phyloP scores from a whole-genome alignment of 805 yeast species.

The Scheffersomyces spartinae region DNA sequence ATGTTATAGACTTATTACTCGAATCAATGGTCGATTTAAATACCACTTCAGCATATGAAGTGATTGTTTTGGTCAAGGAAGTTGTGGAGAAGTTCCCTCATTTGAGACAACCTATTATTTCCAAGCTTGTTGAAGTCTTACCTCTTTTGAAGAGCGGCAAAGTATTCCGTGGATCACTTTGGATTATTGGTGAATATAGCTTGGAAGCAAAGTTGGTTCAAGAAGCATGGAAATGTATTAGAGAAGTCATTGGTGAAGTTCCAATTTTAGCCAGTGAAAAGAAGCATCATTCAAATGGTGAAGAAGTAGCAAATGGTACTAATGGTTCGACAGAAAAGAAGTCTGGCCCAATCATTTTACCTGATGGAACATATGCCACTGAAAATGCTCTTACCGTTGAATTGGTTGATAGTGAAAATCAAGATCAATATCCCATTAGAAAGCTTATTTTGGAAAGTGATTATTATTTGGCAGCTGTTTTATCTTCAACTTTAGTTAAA shows the following conservation, averaged over 20 bases:
- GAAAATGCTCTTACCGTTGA: slow-evolving; percentile 67
- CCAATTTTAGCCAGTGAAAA: slow-evolving; percentile 76
- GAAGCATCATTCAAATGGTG: slow-evolving; percentile 27
- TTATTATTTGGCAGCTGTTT: slow-evolving; percentile 79
- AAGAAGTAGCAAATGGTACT: slow-evolving; percentile 19
- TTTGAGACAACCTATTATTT: slow-evolving; percentile 53
- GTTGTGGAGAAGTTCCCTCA: slow-evolving; percentile 87
- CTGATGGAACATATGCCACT: slow-evolving; percentile 99
- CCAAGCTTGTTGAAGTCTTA: slow-evolving; percentile 50
- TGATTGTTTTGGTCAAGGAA: slow-evolving; percentile 84
- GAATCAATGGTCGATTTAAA: slow-evolving; percentile 81
- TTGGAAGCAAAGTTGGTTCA: slow-evolving; percentile 60
- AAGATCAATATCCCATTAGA: slow-evolving; percentile 60
- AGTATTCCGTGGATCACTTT: slow-evolving; percentile 84
- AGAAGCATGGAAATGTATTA: slow-evolving; percentile 77
- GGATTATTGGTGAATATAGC: slow-evolving; percentile 94
- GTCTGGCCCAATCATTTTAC: slow-evolving; percentile 71
- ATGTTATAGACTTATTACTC: slow-evolving; percentile 77
- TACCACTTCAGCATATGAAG: slow-evolving; percentile 79
- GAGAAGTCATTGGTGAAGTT: slow-evolving; percentile 77
- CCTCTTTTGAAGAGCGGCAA: slow-evolving; percentile 71
- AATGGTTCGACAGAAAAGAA: slow-evolving; percentile 20
- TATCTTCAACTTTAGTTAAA: slow-evolving; percentile 82
- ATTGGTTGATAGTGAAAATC: slow-evolving; percentile 20
- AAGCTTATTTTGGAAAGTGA: slow-evolving; percentile 77